phyloP scores from a whole-genome alignment of 257 asterid species.

The Coffea canephora region DNA sequence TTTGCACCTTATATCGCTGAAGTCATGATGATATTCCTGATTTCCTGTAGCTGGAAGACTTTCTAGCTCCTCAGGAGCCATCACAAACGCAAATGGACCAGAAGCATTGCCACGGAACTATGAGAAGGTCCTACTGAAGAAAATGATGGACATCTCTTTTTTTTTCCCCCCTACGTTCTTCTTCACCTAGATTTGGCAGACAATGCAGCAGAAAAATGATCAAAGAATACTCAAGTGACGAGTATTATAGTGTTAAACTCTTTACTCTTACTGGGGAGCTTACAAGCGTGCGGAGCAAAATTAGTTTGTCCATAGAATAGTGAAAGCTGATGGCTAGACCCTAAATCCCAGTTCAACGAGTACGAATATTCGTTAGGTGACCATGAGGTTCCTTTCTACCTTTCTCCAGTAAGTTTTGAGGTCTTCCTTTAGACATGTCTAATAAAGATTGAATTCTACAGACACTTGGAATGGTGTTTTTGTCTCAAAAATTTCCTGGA shows the following conservation, averaged over 20 bases:
- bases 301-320: neutral
- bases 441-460: too few relatives aligned
- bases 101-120: too few relatives aligned
- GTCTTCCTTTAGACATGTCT: too few relatives aligned
- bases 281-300: neutral
- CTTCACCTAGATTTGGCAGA: neutral
- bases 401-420: too few relatives aligned
- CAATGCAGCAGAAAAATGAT: neutral
- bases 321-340: neutral
- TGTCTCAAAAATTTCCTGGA: too few relatives aligned
- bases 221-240: too few relatives aligned
- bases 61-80: neutral
- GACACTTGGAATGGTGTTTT: neutral
- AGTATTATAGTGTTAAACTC: neutral
- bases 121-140: neutral
- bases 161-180: neutral
- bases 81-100: neutral
- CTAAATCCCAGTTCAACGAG: too few relatives aligned
- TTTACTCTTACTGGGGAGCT: neutral
- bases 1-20: too few relatives aligned
- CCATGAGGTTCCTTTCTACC: too few relatives aligned
- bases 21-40: neutral
- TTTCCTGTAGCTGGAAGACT: neutral
- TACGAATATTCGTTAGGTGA: too few relatives aligned
- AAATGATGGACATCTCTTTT: neutral